Conservation (phyloP, 352 stramenopile species). For the Thraustochytrium sp. region DNA sequence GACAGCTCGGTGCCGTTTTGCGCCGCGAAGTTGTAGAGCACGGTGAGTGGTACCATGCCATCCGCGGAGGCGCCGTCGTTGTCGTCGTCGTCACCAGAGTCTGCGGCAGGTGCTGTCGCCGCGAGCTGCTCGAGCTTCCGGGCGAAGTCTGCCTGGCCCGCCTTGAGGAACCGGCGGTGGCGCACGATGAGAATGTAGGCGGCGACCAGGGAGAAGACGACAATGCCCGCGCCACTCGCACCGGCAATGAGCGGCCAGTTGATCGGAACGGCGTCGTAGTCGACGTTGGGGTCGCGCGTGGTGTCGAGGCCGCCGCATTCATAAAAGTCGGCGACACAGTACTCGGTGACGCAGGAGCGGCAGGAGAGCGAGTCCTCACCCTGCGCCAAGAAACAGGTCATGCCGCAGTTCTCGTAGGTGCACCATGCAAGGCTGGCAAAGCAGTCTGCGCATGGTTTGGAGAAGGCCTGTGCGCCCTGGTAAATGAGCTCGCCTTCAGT, state of each 20-base stretch:
- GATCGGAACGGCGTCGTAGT: not conserved
- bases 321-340: not conserved
- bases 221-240: not conserved
- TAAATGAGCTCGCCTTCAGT: not conserved
- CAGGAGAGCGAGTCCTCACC: not conserved
- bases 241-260: not conserved
- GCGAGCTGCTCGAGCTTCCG: not conserved
- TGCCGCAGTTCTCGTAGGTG: not conserved
- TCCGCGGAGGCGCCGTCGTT: not conserved
- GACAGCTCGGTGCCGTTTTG: not conserved
- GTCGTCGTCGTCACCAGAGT: not conserved
- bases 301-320: not conserved
- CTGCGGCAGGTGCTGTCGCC: not conserved
- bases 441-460: not conserved
- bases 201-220: not conserved
- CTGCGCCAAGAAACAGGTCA: not conserved
- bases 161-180: not conserved
- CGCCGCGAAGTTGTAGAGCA: not conserved
- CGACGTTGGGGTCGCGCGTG: not conserved
- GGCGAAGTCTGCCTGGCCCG: not conserved
- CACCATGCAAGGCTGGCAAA: not conserved
- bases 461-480: not conserved
- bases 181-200: not conserved
- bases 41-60: not conserved
- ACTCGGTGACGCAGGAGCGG: not conserved